Evolutionary conservation across 306 rosid genomes (phyloP), one percentile per base, ranked within the genome.

Genomic region (Glycine soja): DNA sequence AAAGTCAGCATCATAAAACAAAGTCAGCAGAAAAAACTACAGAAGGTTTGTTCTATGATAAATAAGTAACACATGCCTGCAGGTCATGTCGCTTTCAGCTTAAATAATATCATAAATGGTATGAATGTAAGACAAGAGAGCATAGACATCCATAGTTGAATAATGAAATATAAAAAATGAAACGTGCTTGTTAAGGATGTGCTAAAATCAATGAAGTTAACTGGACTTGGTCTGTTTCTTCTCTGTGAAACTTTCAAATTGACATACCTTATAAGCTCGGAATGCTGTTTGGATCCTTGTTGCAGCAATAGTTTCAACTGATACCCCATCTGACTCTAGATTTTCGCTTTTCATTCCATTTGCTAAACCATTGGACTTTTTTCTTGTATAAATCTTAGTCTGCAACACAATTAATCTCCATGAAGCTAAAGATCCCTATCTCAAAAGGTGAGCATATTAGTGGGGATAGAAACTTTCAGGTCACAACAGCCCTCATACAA

Each of bases 231-330:
- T 24, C 30, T 24, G 30, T 24, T 24, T 24, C 30, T 24, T 24
- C 30, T 24, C 30, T 24, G 30, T 24, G 30, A 24, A 24, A 51
- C 30, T 38, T 54, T 46, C 42, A 81, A 82, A 54, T 73, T 8
- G 53, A 51, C 85, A 71, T 84, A 93, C 97, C 86, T 75, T 57
- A 77, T 86, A 85, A 57, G 91, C 97, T 3, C 97, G 94, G 79
- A 88, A 88, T 72, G 90, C 93, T 7, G 92, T 88, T 62, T 93
- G 97, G 68, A 93, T 93, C 77, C 86, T 85, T 64, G 77, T 90
- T 75, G 97, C 97, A 32, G 97, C 97, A 40, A 83, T 77, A 19
- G 81, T 87, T 85, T 90, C 97, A 81, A 85, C 62, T 74, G 92
- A 84, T 80, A 86, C 74, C 71, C 79, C 80, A 71, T 74, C 78